Conservation (phyloP, 2,329 filamentous ascomycete genomes). For the Didymellaceae sp. region DNA sequence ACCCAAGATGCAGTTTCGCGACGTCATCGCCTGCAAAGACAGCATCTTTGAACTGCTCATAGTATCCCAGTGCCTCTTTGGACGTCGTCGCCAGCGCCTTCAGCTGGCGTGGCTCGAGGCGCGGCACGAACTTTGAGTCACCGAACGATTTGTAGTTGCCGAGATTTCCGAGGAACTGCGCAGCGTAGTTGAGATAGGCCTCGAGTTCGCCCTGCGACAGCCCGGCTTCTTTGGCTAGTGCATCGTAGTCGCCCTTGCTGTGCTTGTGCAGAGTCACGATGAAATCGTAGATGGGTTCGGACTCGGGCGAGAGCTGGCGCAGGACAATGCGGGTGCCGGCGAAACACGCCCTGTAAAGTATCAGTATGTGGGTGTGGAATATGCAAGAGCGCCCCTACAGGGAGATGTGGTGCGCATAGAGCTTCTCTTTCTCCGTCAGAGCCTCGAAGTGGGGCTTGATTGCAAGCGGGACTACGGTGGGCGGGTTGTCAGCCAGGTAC, state of each 20-base stretch:
- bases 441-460: constrained; percentile 93
- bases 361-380: constrained; percentile 1
- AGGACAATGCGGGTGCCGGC: constrained; percentile 60
- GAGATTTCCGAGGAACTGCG: constrained; percentile 60
- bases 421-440: constrained; percentile 76
- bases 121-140: constrained; percentile 60
- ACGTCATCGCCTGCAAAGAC: constrained; percentile 54
- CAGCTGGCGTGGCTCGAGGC: constrained; percentile 52
- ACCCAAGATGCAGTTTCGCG: constrained; percentile 56
- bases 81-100: constrained; percentile 54
- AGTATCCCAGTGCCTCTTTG: constrained; percentile 49
- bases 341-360: constrained; percentile 50
- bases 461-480: constrained; percentile 83
- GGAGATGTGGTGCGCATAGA: constrained; percentile 77
- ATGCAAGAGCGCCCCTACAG: constrained; percentile 33
- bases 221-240: constrained; percentile 51
- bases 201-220: constrained; percentile 48
- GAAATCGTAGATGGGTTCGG: constrained; percentile 61
- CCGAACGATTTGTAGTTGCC: constrained; percentile 62
- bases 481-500: constrained; percentile 90
- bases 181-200: constrained; percentile 48
- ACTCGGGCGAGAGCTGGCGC: constrained; percentile 60
- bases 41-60: constrained; percentile 52
- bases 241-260: constrained; percentile 58
- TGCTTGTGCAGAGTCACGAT: constrained; percentile 58